Conservation (phyloP, 2,329 filamentous ascomycete species). For the Aureobasidium sp. region DNA sequence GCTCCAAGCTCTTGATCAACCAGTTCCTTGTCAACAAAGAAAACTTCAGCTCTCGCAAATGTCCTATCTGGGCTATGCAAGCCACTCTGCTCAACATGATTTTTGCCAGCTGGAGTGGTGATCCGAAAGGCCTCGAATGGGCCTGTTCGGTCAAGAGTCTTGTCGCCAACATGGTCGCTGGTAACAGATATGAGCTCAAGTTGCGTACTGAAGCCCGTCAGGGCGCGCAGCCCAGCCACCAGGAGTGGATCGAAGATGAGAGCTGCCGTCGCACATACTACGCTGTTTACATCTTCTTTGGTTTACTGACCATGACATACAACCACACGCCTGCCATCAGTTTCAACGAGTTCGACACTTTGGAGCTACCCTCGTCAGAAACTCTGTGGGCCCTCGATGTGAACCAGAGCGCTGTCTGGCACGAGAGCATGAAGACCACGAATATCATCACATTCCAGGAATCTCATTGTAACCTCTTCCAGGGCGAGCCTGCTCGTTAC, state of each 20-base stretch:
- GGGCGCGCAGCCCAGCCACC: conserved; percentile 62
- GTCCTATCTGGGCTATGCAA: conserved; percentile 97
- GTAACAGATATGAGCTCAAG: conserved; percentile 93
- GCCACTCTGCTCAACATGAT: conserved; percentile 96
- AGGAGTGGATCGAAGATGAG: conserved; percentile 95
- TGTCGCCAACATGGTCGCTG: conserved; percentile 96
- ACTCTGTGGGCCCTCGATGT: conserved; percentile 84
- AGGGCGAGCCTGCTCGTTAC: conserved; percentile 82
- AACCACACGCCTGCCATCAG: conserved; percentile 97
- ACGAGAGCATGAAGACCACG: conserved; percentile 63
- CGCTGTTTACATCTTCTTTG: conserved; percentile 98
- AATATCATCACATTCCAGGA: conserved; percentile 80
- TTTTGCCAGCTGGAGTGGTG: conserved; percentile 98
- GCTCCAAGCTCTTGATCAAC: conserved; percentile 93
- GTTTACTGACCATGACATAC: conserved; percentile 86
- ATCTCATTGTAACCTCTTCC: conserved; percentile 91
- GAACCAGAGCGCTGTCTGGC: conserved; percentile 73
- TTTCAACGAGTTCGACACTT: conserved; percentile 94
- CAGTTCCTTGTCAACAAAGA: conserved; percentile 97
- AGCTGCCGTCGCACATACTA: conserved; percentile 95
- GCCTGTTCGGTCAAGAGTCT: conserved; percentile 98
- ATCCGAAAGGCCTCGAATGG: conserved; percentile 96
- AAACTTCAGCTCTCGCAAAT: conserved; percentile 96
- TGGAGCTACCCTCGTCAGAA: conserved; percentile 88
- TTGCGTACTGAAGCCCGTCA: conserved; percentile 82